These are phyloP conservation scores for Ceratobasidium sp. DNA, from an alignment of 1,284 basidiomycete species.

Conservation along the genomic window DNA sequence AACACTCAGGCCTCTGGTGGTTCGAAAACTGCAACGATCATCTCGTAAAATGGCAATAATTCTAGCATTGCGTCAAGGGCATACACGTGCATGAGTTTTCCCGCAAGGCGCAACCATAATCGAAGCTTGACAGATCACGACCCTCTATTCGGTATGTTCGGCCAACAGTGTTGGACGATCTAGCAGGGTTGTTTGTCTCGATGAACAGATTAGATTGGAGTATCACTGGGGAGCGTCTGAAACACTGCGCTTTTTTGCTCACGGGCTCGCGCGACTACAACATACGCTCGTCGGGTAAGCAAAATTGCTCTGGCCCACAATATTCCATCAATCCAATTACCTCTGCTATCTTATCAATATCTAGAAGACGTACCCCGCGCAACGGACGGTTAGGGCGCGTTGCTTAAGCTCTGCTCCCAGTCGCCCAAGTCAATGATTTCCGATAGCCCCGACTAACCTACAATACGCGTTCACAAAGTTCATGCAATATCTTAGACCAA, in stretches of 20 bases:
- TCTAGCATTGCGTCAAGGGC: slow-evolving; percentile 32
- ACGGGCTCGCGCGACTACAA: not conserved
- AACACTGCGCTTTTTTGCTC: not conserved
- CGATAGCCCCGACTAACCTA: too few relatives aligned
- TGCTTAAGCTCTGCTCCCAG: too few relatives aligned
- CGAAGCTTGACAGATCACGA: slow-evolving; percentile 8
- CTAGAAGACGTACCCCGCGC: too few relatives aligned
- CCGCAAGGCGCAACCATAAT: slow-evolving; percentile 6
- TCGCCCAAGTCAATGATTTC: too few relatives aligned
- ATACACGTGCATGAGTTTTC: slow-evolving; percentile 5
- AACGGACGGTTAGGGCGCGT: too few relatives aligned
- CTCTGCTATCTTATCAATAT: too few relatives aligned
- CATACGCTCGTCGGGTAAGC: too few relatives aligned
- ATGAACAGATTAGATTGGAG: not conserved
- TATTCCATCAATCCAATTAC: too few relatives aligned
- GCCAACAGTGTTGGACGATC: not conserved
- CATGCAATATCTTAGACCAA: too few relatives aligned
- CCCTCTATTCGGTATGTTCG: slow-evolving; percentile 6
- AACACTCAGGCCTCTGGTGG: not conserved
- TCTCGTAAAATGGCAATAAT: slow-evolving; percentile 9
- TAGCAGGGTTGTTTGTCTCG: slow-evolving; percentile 18
- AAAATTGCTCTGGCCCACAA: too few relatives aligned
- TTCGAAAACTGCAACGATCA: not conserved
- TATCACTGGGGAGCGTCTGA: not conserved
- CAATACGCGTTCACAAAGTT: too few relatives aligned